Evolutionary conservation across 2,329 filamentous ascomycete species (phyloP).

Genomic region (Botrytis deweyae): DNA sequence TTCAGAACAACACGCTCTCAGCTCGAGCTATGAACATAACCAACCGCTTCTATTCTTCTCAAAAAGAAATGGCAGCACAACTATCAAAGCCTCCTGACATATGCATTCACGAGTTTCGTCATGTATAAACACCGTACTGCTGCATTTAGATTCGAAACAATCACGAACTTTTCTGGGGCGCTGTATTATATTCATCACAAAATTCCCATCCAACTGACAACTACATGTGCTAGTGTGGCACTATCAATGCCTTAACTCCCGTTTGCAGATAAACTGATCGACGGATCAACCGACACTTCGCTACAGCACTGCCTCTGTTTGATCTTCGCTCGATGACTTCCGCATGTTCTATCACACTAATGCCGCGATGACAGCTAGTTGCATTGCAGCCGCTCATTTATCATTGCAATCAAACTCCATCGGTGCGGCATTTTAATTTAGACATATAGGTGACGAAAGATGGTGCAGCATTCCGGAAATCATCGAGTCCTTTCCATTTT

Average conservation of each 20-base stretch:
- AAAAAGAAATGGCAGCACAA: neutral
- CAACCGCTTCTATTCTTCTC: neutral
- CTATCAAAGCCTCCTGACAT: neutral
- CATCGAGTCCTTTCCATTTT: neutral
- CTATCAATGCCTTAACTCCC: neutral
- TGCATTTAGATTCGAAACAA: neutral
- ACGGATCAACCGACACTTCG: neutral
- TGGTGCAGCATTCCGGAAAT: neutral
- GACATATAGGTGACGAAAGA: neutral
- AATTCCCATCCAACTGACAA: neutral
- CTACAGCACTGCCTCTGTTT: neutral
- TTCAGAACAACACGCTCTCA: neutral
- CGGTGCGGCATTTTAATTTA: too few species aligned
- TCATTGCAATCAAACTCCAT: neutral
- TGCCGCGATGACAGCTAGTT: neutral
- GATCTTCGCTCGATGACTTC: neutral
- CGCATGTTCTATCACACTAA: neutral
- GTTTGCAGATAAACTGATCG: neutral
- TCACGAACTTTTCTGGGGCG: neutral
- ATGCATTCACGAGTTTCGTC: too few species aligned
- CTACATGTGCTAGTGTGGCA: neutral
- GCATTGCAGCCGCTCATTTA: neutral
- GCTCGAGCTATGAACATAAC: neutral
- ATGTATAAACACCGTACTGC: neutral
- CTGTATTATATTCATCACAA: too few species aligned